Percentiles rank a stretch among this genome's conserved stretches.
phyloP scores from a whole-genome alignment of 352 stramenopile genomes.

The Thraustochytrium striatum region DNA sequence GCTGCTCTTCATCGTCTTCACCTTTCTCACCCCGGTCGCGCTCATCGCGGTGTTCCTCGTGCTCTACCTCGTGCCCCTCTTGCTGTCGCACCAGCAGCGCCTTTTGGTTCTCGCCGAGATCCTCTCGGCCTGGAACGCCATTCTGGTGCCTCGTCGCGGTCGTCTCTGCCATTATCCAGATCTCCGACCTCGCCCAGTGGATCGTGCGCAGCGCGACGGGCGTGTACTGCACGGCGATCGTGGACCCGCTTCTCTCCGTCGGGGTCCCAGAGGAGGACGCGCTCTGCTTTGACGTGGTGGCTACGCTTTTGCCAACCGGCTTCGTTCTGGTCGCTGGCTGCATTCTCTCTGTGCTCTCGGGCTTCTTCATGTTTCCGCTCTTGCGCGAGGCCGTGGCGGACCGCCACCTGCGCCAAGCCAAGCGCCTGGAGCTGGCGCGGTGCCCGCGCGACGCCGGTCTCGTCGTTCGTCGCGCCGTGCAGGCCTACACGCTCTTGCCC shows the following conservation, averaged over 20 bases:
- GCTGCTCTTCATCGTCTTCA: slow-evolving; percentile 51
- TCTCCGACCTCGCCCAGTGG: slow-evolving; percentile 52
- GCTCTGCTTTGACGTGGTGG: slow-evolving; percentile 65
- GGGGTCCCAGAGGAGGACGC: slow-evolving; percentile 54
- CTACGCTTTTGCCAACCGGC: slow-evolving; percentile 56
- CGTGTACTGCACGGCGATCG: not conserved
- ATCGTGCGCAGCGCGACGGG: slow-evolving; percentile 44
- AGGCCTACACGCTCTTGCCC: too few relatives aligned
- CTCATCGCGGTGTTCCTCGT: too few relatives aligned
- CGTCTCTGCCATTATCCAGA: slow-evolving; percentile 50
- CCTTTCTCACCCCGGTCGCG: slow-evolving; percentile 46
- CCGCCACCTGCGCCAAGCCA: too few relatives aligned
- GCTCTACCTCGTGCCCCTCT: too few relatives aligned
- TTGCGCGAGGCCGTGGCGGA: too few relatives aligned
- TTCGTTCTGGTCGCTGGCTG: slow-evolving; percentile 20
- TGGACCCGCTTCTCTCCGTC: not conserved
- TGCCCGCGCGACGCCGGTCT: too few relatives aligned
- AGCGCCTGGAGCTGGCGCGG: too few relatives aligned
- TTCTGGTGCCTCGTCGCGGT: slow-evolving; percentile 50
- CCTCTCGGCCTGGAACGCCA: slow-evolving; percentile 50
- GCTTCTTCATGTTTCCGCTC: not conserved
- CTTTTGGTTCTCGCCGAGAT: too few relatives aligned
- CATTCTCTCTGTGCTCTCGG: too few relatives aligned
- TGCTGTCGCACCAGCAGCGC: too few relatives aligned
- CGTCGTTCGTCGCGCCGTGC: too few relatives aligned